Base-by-base conservation (phyloP, 495 filamentous ascomycete genomes). In the Neurospora africana region DNA sequence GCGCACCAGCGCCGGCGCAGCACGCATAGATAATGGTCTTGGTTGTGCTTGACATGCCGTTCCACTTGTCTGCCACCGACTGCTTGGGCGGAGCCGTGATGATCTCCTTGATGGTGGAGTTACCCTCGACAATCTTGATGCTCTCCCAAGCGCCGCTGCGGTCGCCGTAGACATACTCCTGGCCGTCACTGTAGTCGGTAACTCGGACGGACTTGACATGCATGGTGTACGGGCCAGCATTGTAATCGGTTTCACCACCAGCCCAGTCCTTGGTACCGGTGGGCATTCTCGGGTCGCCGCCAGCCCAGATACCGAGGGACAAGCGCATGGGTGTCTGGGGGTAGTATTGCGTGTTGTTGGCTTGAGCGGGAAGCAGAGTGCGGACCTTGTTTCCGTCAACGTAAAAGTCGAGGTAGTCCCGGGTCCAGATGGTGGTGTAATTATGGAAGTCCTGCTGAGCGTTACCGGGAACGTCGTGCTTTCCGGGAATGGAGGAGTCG, bases 251-350 rank as follows among this genome's bases (percentile, higher is more conserved):
- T 71, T 82, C 73, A 71, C 93, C 93, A 68, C 93, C 93, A 73
- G 93, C 92, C 93, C 93, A 97, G 68, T 91, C 83, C 61, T 86
- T 82, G 1, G 81, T 84, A 8, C 86, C 86, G 13, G 79, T 15
- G 15, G 85, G 75, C 74, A 91, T 88, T 35, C 82, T 83, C 0
- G 90, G 83, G 76, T 95, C 93, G 71, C 93, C 93, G 70, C 92
- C 94, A 72, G 92, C 92, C 94, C 94, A 97, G 74, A 90, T 90
- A 41, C 94, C 93, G 68, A 96, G 82, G 74, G 89, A 92, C 69
- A 97, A 82, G 80, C 89, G 90, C 91, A 93, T 93, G 13, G 94
- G 94, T 0, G 93, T 93, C 77, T 97, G 93, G 5, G 94, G 94
- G 76, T 91, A 97, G 77, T 84, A 82, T 71, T 88, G 81, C 36